Percentiles rank a stretch among this genome's conserved stretches.
These are phyloP conservation scores for Sporothrix sp. DNA, from an alignment of 2,329 filamentous ascomycete genomes.

Conservation along the genomic window DNA sequence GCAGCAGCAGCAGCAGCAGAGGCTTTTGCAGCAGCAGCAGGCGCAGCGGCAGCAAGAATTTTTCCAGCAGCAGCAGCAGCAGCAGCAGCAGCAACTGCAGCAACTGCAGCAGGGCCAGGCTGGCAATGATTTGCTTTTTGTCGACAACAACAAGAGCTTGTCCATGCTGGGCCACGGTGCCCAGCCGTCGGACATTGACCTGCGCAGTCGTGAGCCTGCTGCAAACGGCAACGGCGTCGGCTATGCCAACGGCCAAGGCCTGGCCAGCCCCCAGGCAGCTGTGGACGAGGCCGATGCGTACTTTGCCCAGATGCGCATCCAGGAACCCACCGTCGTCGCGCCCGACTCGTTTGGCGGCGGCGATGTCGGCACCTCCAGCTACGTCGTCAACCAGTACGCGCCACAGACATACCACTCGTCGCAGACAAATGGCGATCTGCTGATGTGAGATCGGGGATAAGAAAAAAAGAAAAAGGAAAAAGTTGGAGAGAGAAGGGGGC, in stretches of 20 bases:
- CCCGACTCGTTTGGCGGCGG: constrained; percentile 56
- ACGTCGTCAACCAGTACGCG: constrained; percentile 74
- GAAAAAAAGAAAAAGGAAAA: background rate
- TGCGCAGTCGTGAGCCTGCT: constrained; percentile 26
- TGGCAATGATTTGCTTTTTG: constrained; percentile 22
- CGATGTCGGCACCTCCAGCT: constrained; percentile 42
- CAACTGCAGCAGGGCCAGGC: constrained; percentile 4
- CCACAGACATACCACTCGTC: constrained; percentile 66
- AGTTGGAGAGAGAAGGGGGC: no score
- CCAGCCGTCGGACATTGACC: constrained; percentile 41
- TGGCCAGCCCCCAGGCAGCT: constrained; percentile 60
- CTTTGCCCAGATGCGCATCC: constrained; percentile 68
- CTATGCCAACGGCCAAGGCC: constrained; percentile 8
- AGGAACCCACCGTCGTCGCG: constrained; percentile 38
- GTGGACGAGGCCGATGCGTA: constrained; percentile 82
- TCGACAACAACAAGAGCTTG: constrained; percentile 49
- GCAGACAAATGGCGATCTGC: constrained; percentile 60
- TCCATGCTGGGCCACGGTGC: constrained; percentile 47
- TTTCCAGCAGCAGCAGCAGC: constrained; percentile 9
- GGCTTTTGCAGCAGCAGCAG: constrained; percentile 4
- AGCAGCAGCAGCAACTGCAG: constrained; percentile 11
- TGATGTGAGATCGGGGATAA: constrained; percentile 32
- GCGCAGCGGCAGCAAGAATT: constrained; percentile 7
- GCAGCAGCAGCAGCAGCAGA: constrained; percentile 5
- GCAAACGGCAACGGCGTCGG: constrained; percentile 14